These are phyloP conservation scores for Microcera coccophila DNA, from an alignment of 2,329 filamentous ascomycete species.

Conservation along the genomic window DNA sequence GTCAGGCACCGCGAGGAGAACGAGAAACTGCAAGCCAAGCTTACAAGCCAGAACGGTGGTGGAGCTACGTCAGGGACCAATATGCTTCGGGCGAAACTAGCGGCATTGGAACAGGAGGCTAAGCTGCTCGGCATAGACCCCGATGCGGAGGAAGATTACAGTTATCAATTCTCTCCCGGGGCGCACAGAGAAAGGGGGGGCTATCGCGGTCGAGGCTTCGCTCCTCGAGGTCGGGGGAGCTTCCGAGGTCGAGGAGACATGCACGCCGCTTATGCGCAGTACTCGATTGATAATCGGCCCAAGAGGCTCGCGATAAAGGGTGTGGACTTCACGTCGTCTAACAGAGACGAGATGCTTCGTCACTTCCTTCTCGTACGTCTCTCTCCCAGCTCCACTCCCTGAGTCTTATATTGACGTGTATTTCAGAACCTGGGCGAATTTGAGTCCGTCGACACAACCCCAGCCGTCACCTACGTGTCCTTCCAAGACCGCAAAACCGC, in stretches of 20 bases:
- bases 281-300: slow-evolving; percentile 72
- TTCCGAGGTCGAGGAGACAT: slow-evolving; percentile 43
- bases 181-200: slow-evolving; percentile 37
- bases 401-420: neutral
- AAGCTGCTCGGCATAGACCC: slow-evolving; percentile 65
- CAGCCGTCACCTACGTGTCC: slow-evolving; percentile 50
- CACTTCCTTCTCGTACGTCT: slow-evolving; percentile 65
- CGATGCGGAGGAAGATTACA: slow-evolving; percentile 42
- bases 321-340: slow-evolving; percentile 57
- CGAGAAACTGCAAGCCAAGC: slow-evolving; percentile 58
- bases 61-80: slow-evolving; percentile 50
- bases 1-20: slow-evolving; percentile 64
- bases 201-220: slow-evolving; percentile 37
- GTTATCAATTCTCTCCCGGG: slow-evolving; percentile 15
- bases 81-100: slow-evolving; percentile 65
- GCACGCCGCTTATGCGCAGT: slow-evolving; percentile 56
- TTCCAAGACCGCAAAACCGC: slow-evolving; percentile 68
- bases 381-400: neutral
- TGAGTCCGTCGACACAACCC: slow-evolving; percentile 50
- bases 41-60: slow-evolving; percentile 31
- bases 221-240: slow-evolving; percentile 33
- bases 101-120: slow-evolving; percentile 70
- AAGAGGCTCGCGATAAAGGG: slow-evolving; percentile 63
- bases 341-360: slow-evolving; percentile 65
- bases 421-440: slow-evolving; percentile 62